These are phyloP conservation scores for Trichosporon ovoides DNA, from an alignment of 1,284 basidiomycete genomes.

Conservation along the genomic window DNA sequence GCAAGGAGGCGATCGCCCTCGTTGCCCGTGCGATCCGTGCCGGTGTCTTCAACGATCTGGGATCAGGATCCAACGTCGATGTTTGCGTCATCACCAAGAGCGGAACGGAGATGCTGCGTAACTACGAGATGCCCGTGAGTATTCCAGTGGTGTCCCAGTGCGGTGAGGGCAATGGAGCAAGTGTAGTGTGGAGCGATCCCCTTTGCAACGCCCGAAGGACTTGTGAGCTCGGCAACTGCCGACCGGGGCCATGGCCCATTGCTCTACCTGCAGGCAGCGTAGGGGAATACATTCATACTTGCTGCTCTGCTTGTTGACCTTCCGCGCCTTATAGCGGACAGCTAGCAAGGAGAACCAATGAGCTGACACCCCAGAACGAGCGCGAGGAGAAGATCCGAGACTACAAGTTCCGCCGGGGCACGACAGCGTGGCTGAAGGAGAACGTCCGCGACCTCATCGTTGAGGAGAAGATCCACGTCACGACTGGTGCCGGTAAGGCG, in stretches of 20 bases:
- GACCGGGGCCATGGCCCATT: too few relatives aligned
- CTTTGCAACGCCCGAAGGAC: too few relatives aligned
- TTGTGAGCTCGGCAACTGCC: too few relatives aligned
- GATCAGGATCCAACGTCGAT: conserved; percentile 95
- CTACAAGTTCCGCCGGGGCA: conserved; percentile 79
- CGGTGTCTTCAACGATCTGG: conserved; percentile 99
- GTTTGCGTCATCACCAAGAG: conserved; percentile 85
- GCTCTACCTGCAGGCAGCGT: too few relatives aligned
- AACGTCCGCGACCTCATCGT: conserved; percentile 65
- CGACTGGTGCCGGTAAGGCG: conserved; percentile 39
- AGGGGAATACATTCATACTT: too few relatives aligned
- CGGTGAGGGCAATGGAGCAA: too few relatives aligned
- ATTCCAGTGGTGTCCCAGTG: too few relatives aligned
- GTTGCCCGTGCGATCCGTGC: conserved; percentile 84
- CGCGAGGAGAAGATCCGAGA: conserved; percentile 69
- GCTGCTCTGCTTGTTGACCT: too few relatives aligned
- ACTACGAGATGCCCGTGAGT: conserved; percentile 73
- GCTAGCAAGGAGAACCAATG: too few relatives aligned
- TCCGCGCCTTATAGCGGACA: too few relatives aligned
- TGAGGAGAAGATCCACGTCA: conserved; percentile 57
- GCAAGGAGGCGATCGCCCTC: conserved; percentile 73
- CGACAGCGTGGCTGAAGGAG: conserved; percentile 82
- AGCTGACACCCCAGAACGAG: conserved; percentile 56
- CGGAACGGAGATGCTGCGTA: conserved; percentile 80
- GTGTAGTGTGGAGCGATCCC: too few relatives aligned